Percentiles rank a stretch among this genome's conserved stretches.
phyloP scores from a whole-genome alignment of 257 asterid genomes.

The Oldenlandia corymbosa region DNA sequence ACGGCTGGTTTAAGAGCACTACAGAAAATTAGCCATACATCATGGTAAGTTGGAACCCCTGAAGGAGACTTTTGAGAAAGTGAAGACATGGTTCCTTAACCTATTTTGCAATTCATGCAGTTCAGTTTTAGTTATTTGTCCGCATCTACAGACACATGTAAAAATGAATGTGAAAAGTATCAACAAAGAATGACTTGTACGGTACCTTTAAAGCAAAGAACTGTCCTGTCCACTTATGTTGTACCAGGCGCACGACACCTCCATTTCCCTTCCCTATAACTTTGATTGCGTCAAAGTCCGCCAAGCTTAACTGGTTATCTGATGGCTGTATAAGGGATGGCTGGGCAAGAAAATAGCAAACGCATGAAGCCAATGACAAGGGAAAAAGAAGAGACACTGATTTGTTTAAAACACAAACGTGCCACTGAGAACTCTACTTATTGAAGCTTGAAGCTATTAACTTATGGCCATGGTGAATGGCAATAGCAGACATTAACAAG shows the following conservation, averaged over 20 bases:
- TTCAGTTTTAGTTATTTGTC: too few species aligned
- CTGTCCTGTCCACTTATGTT: slow-evolving; percentile 93
- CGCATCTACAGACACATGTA: too few species aligned
- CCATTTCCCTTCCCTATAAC: slow-evolving; percentile 97
- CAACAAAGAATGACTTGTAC: background rate
- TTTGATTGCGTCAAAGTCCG: slow-evolving; percentile 87
- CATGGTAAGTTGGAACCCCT: background rate
- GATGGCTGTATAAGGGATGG: slow-evolving; percentile 78
- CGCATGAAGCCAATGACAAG: background rate
- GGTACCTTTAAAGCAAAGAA: slow-evolving; percentile 93
- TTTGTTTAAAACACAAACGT: background rate
- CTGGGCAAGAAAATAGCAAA: slow-evolving; percentile 30
- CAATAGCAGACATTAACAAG: background rate
- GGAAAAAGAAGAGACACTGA: background rate
- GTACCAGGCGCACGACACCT: slow-evolving; percentile 90
- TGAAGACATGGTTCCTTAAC: background rate
- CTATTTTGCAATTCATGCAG: background rate
- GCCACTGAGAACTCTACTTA: background rate
- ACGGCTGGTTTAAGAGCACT: background rate
- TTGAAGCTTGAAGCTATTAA: background rate
- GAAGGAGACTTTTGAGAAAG: background rate
- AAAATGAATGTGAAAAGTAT: too few species aligned
- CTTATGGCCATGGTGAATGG: background rate
- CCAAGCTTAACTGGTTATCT: slow-evolving; percentile 90
- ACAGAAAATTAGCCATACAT: background rate